Percentiles rank a stretch among this genome's conserved stretches.
Conservation (phyloP, 2,329 filamentous ascomycete genomes). For the Thelonectria discophora region DNA sequence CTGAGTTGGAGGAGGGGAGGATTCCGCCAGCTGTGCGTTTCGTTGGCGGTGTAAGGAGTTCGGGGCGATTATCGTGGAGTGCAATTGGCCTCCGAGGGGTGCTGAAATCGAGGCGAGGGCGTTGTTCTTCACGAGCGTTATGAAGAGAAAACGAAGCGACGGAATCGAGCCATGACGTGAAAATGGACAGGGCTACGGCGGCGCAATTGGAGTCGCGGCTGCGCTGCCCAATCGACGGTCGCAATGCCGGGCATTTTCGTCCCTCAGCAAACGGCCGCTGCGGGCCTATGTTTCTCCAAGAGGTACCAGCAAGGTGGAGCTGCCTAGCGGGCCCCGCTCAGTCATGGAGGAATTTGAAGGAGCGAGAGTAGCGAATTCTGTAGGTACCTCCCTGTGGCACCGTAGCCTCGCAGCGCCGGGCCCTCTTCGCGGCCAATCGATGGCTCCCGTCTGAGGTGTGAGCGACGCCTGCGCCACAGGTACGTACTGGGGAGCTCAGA, state of each 20-base stretch:
- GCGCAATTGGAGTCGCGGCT: slow-evolving; percentile 8
- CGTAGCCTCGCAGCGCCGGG: slow-evolving; percentile 12
- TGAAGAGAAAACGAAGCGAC: slow-evolving; percentile 6
- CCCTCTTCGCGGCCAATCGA: slow-evolving; percentile 3
- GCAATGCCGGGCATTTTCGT: neutral
- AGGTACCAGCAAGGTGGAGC: neutral
- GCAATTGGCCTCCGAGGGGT: slow-evolving; percentile 5
- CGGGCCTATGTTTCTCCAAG: neutral
- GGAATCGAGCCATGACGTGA: slow-evolving; percentile 21
- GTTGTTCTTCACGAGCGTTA: neutral
- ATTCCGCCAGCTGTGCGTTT: neutral
- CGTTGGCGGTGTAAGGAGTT: neutral
- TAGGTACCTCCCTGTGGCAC: neutral
- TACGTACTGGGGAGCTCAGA: slow-evolving; percentile 12
- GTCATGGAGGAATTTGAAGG: too few relatives aligned
- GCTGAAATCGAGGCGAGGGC: neutral
- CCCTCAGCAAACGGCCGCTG: neutral
- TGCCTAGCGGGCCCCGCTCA: neutral
- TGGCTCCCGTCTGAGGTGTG: too few relatives aligned
- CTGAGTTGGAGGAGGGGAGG: neutral
- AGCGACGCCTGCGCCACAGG: neutral
- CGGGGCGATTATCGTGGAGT: neutral
- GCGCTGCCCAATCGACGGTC: slow-evolving; percentile 4
- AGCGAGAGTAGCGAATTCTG: too few relatives aligned
- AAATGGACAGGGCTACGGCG: slow-evolving; percentile 2